Evolutionary conservation across 805 yeast genomes (phyloP), one percentile per base, ranked within the genome.

Genomic region (Candida bentonensis): DNA sequence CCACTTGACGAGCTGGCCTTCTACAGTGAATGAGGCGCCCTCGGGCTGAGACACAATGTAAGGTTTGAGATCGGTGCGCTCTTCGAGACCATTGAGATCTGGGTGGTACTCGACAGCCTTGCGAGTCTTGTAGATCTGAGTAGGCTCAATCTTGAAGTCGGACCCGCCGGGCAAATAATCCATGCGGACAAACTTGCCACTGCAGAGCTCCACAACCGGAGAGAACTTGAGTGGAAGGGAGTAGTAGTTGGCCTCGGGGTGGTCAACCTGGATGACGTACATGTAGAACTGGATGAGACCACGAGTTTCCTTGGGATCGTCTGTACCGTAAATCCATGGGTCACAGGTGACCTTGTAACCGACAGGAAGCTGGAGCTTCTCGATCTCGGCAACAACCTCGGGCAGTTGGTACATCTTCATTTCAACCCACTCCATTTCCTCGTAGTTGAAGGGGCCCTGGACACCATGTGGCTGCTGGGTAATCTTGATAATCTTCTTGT

Each of bases 281-380:
- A 81, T 66, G 62, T 82, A 82, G 76, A 79, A 76, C 67, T 82
- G 89, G 49, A 76, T 64, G 66, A 59, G 44, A 36, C 55, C 54
- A 21, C 54, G 49, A 33, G 56, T 52, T 56, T 78, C 83, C 15
- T 71, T 64, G 41, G 73, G 64, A 53, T 76, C 78, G 58, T 78
- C 84, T 22, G 85, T 79, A 56, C 87, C 88, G 58, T 81, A 79
- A 65, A 81, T 81, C 89, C 89, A 82, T 43, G 88, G 85, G 59
- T 82, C 89, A 57, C 72, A 72, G 52, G 77, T 71, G 42, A 79
- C 78, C 27, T 59, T 53, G 50, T 58, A 64, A 59, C 72, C 58
- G n/a, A 65, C 56, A 48, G 87, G 88, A 47, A 82, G 66, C 51
- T 76, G 69, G 62, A 81, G 68, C 59, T 80, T 79, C 47, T 68